phyloP scores from a whole-genome alignment of 345 rosid genomes.

The rapeseed (Brassica napus) region DNA sequence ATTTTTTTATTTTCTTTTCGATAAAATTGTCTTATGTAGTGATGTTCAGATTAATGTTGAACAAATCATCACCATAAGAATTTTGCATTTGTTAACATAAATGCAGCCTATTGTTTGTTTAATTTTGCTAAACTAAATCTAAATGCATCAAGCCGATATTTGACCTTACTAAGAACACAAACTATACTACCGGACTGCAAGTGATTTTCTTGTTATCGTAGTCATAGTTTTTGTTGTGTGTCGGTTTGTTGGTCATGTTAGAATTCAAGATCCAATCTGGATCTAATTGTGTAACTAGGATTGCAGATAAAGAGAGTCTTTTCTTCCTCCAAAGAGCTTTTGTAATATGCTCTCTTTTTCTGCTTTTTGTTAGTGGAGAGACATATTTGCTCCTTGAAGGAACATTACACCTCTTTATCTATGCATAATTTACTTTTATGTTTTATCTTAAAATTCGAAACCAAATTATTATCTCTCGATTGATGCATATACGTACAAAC shows the following conservation, averaged over 20 bases:
- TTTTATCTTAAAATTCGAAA: constrained; percentile 14
- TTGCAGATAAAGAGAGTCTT: constrained; percentile 25
- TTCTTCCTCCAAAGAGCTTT: constrained; percentile 34
- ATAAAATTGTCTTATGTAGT: neutral
- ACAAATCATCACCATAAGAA: neutral
- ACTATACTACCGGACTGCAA: neutral
- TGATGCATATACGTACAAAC: constrained; percentile 1
- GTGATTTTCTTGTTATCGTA: neutral
- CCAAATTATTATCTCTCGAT: constrained; percentile 15
- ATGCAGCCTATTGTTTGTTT: neutral
- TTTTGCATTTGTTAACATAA: neutral
- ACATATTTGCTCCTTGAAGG: constrained; percentile 33
- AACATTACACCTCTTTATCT: constrained; percentile 32
- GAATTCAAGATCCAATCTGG: constrained; percentile 33
- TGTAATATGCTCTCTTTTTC: constrained; percentile 2
- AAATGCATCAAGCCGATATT: neutral
- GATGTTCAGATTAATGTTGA: neutral
- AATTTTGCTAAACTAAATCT: no score
- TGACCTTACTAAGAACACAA: neutral
- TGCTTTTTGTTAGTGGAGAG: constrained; percentile 41
- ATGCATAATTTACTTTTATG: constrained; percentile 21
- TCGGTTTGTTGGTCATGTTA: constrained; percentile 28
- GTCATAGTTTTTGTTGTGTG: constrained; percentile 19
- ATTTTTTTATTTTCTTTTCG: neutral
- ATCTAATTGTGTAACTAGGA: constrained; percentile 29